phyloP scores from a whole-genome alignment of 345 rosid genomes.

The Euphorbia pulcherrima region DNA sequence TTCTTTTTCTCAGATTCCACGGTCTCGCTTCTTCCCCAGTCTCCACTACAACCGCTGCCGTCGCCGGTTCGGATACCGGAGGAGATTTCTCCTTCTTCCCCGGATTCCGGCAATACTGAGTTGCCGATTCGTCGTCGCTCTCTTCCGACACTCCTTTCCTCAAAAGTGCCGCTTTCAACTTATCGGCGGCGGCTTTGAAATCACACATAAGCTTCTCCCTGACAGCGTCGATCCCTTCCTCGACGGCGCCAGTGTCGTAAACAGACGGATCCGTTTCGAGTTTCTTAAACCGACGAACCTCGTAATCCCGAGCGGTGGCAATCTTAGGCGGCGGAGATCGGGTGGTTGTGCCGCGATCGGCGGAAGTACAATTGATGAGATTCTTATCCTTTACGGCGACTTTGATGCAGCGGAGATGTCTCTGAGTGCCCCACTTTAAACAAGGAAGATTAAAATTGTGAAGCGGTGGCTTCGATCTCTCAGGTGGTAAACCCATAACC shows the following conservation, averaged over 20 bases:
- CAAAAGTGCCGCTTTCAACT: conserved; percentile 30
- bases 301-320: conserved; percentile 4
- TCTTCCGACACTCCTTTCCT: conserved; percentile 19
- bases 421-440: conserved; percentile 31
- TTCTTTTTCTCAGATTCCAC: conserved; percentile 80
- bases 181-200: conserved; percentile 36
- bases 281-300: conserved; percentile 8
- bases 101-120: neutral
- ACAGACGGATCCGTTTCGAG: conserved; percentile 12
- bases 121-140: conserved; percentile 6
- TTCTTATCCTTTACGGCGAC: neutral
- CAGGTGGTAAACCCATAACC: conserved; percentile 17
- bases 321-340: conserved; percentile 36
- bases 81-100: conserved; percentile 5
- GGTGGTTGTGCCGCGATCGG: conserved; percentile 15
- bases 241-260: conserved; percentile 21
- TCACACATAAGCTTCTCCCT: conserved; percentile 43
- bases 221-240: conserved; percentile 58
- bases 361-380: neutral
- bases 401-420: conserved; percentile 25
- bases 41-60: neutral
- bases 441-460: conserved; percentile 28
- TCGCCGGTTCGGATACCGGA: neutral
- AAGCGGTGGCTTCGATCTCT: conserved; percentile 32
- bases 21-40: conserved; percentile 29